Conservation (phyloP, 140 eudicot genomes). For the Ambrosia hybrid region DNA sequence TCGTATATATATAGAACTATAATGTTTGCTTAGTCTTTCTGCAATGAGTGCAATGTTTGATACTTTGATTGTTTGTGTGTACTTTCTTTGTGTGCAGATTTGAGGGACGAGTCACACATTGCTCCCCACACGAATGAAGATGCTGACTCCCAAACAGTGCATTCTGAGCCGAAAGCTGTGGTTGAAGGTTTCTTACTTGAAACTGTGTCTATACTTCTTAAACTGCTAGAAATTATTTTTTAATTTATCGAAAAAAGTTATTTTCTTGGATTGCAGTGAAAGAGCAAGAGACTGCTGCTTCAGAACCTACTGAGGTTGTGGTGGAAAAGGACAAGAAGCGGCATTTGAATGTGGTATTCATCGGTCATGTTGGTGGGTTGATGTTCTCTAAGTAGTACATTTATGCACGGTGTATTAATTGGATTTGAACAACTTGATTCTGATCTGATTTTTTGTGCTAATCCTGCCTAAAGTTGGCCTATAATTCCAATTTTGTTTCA, state of each 20-base stretch:
- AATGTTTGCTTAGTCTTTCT: background rate
- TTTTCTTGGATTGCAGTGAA: conserved; percentile 36
- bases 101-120: background rate
- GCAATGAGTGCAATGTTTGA: conserved; percentile 1
- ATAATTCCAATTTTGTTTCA: background rate
- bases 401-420: background rate
- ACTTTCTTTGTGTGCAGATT: background rate
- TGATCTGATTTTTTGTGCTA: background rate
- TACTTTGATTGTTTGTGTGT: background rate
- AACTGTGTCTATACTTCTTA: background rate
- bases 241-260: background rate
- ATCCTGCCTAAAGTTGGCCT: background rate
- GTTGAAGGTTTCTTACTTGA: conserved; percentile 20
- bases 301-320: conserved; percentile 45
- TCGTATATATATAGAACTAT: background rate
- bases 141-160: conserved; percentile 18
- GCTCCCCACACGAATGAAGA: conserved; percentile 18
- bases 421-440: background rate
- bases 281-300: conserved; percentile 42
- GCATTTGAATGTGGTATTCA: conserved; percentile 88
- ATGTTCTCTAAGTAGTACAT: background rate
- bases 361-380: conserved; percentile 93
- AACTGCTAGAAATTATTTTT: background rate
- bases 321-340: conserved; percentile 55
- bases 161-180: conserved; percentile 16